Evolutionary conservation across 176 grass and related monocot genomes (phyloP).

Genomic region (Cenchrus americanus): DNA sequence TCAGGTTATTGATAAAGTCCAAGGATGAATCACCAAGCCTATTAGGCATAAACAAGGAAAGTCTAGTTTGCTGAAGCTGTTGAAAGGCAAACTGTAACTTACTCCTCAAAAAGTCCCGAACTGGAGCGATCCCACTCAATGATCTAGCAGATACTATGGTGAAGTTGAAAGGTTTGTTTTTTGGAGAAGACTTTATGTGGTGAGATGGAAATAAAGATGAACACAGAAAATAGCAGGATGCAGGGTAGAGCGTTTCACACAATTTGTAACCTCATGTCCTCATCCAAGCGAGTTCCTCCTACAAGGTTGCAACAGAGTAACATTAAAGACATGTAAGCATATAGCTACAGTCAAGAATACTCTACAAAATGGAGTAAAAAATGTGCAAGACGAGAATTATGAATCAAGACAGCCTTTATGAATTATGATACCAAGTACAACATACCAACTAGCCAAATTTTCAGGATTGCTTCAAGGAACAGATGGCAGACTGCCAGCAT

Average conservation of each 20-base stretch:
- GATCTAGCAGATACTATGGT: background rate
- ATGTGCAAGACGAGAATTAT: background rate
- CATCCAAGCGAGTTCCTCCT: background rate
- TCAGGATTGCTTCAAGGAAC: slow-evolving; percentile 12
- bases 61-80: background rate
- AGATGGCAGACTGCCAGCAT: background rate
- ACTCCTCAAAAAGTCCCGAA: slow-evolving; percentile 14
- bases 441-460: background rate
- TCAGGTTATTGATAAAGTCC: slow-evolving; percentile 20
- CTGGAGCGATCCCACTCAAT: background rate
- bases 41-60: background rate
- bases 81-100: background rate
- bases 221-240: slow-evolving; percentile 24
- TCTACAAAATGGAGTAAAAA: background rate
- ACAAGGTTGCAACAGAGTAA: background rate
- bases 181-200: no score
- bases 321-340: background rate
- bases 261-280: background rate
- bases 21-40: slow-evolving; percentile 1
- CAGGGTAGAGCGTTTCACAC: background rate
- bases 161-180: background rate
- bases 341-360: background rate
- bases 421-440: background rate
- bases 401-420: background rate
- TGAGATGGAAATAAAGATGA: slow-evolving; percentile 10